Evolutionary conservation across 2,329 filamentous ascomycete species (phyloP), one percentile per base, ranked within the genome.

Genomic region (Colletotrichum spinosum): DNA sequence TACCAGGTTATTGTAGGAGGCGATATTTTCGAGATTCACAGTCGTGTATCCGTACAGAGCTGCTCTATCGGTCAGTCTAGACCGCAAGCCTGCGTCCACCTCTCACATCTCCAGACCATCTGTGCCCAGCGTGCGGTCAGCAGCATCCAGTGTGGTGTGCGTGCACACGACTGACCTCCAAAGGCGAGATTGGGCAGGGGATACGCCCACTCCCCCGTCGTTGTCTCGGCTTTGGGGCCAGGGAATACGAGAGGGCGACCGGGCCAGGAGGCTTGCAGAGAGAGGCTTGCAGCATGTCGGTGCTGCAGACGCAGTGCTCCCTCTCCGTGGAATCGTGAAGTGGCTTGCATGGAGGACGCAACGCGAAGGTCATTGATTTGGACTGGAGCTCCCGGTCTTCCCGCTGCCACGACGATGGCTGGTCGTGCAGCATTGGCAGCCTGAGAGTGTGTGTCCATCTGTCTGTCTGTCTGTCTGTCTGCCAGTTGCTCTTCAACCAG

Each of bases 221-320:
- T 3, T 46, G 44, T 50, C 41, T 37, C 25, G 50, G 37, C 13
- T 39, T 33, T n/a, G 35, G 41, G 51, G 17, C 13, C 34, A 59
- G 45, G 52, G 58, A 52, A 65, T 62, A 65, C 58, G 62, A 62
- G 62, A 25, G 34, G 58, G 52, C 51, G 62, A n/a, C 58, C 58
- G 33, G 42, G 62, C 62, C 58, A 65, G 62, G 58, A 62, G 52
- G 58, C 58, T 61, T 61, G 57, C 57, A 13, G 34, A 61, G 57
- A 54, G 41, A 63, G 49, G 55, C 60, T 59, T 60, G 50, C 62
- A 55, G 45, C 45, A 42, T 65, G 46, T 46, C 51, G 17, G 17
- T 17, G 17, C 17, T 17, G 17, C 17, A 17, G 17, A 17, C 17
- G 17, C 17, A 17, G 17, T 17, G 17, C 17, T 17, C 17, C 17